Evolutionary conservation across 352 stramenopile species (phyloP).

Genomic region (Globisporangium viniferum): DNA sequence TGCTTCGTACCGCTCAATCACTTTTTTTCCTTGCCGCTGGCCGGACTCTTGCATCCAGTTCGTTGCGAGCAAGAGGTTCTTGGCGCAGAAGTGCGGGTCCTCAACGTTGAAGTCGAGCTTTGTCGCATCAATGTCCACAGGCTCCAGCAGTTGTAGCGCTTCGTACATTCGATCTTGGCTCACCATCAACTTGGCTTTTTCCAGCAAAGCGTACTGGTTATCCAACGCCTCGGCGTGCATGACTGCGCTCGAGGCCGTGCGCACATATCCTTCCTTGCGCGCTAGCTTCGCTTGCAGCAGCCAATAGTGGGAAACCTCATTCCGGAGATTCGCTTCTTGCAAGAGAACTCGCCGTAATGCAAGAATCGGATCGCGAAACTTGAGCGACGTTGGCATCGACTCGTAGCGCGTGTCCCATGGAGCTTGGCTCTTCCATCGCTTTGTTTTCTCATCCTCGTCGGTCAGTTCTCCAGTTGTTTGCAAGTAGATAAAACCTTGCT

Average conservation of each 20-base stretch:
- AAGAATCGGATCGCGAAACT: slow-evolving; percentile 82
- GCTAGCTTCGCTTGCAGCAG: slow-evolving; percentile 79
- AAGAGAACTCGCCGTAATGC: slow-evolving; percentile 79
- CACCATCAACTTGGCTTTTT: slow-evolving; percentile 82
- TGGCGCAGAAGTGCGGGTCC: slow-evolving; percentile 73
- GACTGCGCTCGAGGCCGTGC: slow-evolving; percentile 75
- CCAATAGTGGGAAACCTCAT: slow-evolving; percentile 81
- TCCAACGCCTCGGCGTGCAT: slow-evolving; percentile 83
- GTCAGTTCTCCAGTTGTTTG: slow-evolving; percentile 26
- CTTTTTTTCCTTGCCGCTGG: slow-evolving; percentile 91
- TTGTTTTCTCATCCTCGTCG: slow-evolving; percentile 26
- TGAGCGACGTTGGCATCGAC: slow-evolving; percentile 69
- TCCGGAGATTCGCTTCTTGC: slow-evolving; percentile 52
- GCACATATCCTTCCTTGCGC: slow-evolving; percentile 79
- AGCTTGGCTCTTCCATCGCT: slow-evolving; percentile 55
- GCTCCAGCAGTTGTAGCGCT: slow-evolving; percentile 80
- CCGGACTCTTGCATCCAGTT: slow-evolving; percentile 96
- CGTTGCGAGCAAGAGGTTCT: slow-evolving; percentile 91
- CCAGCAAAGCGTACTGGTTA: slow-evolving; percentile 67
- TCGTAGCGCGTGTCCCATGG: slow-evolving; percentile 73
- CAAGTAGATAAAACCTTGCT: slow-evolving; percentile 67
- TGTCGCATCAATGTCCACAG: slow-evolving; percentile 70
- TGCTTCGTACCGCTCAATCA: slow-evolving; percentile 93
- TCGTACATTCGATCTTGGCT: slow-evolving; percentile 83
- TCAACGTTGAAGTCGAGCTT: slow-evolving; percentile 76